phyloP scores from a whole-genome alignment of 2,329 filamentous ascomycete species.

The Mollisiaceae sp. region DNA sequence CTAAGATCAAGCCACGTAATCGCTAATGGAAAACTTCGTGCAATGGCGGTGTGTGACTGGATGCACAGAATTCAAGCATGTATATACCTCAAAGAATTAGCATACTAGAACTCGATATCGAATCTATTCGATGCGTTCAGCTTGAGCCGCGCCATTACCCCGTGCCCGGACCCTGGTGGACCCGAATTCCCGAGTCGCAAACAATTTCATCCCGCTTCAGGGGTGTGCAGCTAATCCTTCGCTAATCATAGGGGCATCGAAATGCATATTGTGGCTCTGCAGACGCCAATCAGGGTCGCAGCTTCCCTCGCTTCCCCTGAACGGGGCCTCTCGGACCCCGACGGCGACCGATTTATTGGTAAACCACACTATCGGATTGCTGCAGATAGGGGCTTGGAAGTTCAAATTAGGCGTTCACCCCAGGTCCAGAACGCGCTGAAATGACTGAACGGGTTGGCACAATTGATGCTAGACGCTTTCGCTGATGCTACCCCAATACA shows the following conservation, averaged over 20 bases:
- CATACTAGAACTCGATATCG: no score
- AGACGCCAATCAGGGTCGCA: background rate
- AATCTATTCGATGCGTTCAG: no score
- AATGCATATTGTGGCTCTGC: background rate
- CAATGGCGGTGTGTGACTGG: no score
- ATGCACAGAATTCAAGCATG: no score
- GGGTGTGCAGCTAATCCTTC: background rate
- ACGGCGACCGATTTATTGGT: background rate
- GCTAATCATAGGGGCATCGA: background rate
- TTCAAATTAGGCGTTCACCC: slow-evolving; percentile 1
- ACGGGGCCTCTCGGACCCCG: background rate
- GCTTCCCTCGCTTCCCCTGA: slow-evolving; percentile 1
- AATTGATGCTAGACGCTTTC: background rate
- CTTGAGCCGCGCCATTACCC: background rate
- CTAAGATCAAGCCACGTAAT: no score
- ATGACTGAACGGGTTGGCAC: background rate
- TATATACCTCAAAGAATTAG: no score
- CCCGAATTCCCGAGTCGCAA: slow-evolving; percentile 1
- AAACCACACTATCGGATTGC: slow-evolving; percentile 3
- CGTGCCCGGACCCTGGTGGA: background rate
- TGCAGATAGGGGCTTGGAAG: slow-evolving; percentile 1
- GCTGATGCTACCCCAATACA: background rate
- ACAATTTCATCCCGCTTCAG: background rate
- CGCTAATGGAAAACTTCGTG: no score
- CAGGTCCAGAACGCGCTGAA: background rate